phyloP scores from a whole-genome alignment of 345 rosid genomes.

The Zanthoxylum bungeanum region DNA sequence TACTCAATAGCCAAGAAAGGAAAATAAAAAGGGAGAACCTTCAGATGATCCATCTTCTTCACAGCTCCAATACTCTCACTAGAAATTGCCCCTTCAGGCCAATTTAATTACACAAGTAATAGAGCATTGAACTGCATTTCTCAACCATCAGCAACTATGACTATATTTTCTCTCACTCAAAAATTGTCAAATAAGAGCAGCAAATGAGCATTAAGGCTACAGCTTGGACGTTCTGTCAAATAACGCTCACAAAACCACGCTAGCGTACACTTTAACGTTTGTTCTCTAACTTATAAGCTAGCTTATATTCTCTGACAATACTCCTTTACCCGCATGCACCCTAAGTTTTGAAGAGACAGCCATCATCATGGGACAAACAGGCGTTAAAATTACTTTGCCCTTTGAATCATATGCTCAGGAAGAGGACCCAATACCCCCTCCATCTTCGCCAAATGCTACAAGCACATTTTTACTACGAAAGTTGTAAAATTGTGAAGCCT shows the following conservation, averaged over 20 bases:
- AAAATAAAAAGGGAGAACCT: constrained; percentile 34
- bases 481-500: no score
- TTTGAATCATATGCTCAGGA: constrained; percentile 57
- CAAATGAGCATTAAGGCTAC: no score
- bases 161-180: no score
- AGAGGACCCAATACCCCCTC: constrained; percentile 69
- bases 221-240: no score
- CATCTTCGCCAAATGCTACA: constrained; percentile 88
- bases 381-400: constrained; percentile 36
- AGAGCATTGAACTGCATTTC: neutral
- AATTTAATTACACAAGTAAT: constrained; percentile 30
- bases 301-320: no score
- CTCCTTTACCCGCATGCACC: no score
- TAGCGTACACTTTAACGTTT: no score
- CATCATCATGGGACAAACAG: neutral
- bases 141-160: neutral
- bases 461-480: no score
- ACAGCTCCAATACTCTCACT: constrained; percentile 83
- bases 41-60: constrained; percentile 58
- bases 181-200: neutral
- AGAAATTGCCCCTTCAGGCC: constrained; percentile 87
- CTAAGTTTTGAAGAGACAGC: neutral
- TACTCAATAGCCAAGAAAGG: neutral
- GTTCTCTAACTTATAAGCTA: no score
- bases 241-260: no score